Evolutionary conservation across 208 protist species (phyloP).

Genomic region (Wallacemonas sp.): DNA sequence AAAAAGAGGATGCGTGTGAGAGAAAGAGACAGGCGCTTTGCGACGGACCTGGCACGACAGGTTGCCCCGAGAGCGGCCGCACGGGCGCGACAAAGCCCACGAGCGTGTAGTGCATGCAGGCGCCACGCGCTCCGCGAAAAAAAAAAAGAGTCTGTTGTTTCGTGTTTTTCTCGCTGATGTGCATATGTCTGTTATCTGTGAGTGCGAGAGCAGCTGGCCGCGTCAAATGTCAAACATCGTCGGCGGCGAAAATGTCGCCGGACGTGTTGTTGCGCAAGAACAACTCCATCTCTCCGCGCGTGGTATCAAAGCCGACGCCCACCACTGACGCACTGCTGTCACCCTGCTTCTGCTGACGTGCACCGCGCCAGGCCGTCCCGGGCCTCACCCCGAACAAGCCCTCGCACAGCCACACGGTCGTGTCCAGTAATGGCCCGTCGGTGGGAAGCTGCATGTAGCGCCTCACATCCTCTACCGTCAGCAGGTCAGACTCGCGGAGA

Average conservation of each 20-base stretch:
- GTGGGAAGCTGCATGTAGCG: constrained; percentile 62
- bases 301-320: constrained; percentile 60
- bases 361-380: constrained; percentile 21
- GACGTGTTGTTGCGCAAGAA: constrained; percentile 35
- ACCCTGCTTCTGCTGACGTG: background rate
- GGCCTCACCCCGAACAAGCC: constrained; percentile 70
- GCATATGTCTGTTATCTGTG: no score
- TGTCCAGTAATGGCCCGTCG: constrained; percentile 33
- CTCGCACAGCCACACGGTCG: constrained; percentile 63
- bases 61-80: no score
- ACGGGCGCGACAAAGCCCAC: no score
- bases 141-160: no score
- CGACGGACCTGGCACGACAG: no score
- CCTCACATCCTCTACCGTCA: constrained; percentile 39
- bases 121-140: no score
- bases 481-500: constrained; percentile 33
- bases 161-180: no score
- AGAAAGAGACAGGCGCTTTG: no score
- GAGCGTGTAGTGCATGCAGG: no score
- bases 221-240: constrained; percentile 40
- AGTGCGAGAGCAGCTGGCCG: background rate
- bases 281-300: constrained; percentile 59
- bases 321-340: constrained; percentile 12
- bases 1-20: no score
- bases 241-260: constrained; percentile 21